Percentiles rank a stretch among this genome's conserved stretches.
Conservation (phyloP, 495 filamentous ascomycete species). For the Xylaria longipes region DNA sequence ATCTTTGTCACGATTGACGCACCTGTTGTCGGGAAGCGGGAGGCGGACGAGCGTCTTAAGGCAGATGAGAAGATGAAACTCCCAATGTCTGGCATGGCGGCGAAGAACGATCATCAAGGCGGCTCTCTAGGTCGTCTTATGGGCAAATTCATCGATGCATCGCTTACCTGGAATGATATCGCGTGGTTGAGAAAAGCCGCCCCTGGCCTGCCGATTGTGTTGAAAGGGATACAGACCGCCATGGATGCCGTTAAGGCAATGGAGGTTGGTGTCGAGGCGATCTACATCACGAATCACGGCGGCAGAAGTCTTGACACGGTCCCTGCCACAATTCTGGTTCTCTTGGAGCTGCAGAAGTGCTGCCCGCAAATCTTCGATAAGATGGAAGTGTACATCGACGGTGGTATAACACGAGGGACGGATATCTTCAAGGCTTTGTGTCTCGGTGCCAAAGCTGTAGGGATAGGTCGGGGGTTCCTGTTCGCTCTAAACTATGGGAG, state of each 20-base stretch:
- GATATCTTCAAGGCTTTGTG: slow-evolving; percentile 76
- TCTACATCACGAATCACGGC: slow-evolving; percentile 72
- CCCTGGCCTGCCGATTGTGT: slow-evolving; percentile 57
- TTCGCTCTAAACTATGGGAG: slow-evolving; percentile 73
- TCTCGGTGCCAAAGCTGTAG: slow-evolving; percentile 68
- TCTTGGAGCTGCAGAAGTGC: slow-evolving; percentile 68
- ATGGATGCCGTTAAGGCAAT: slow-evolving; percentile 65
- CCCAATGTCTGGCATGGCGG: slow-evolving; percentile 64
- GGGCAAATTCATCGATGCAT: slow-evolving; percentile 73
- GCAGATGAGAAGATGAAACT: slow-evolving; percentile 62
- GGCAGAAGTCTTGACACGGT: slow-evolving; percentile 71
- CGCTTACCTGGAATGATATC: slow-evolving; percentile 77
- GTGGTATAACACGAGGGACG: slow-evolving; percentile 66
- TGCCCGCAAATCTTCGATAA: slow-evolving; percentile 65
- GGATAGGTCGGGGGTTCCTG: slow-evolving; percentile 67
- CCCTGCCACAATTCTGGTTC: slow-evolving; percentile 63
- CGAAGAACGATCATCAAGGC: slow-evolving; percentile 70
- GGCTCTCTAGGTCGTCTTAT: slow-evolving; percentile 75
- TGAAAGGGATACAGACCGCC: slow-evolving; percentile 71
- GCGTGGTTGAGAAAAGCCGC: slow-evolving; percentile 56
- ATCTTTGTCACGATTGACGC: slow-evolving; percentile 74
- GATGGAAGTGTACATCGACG: slow-evolving; percentile 72
- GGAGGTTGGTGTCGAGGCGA: slow-evolving; percentile 62
- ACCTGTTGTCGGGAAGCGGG: slow-evolving; percentile 67
- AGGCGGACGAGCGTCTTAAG: slow-evolving; percentile 61